phyloP scores from a whole-genome alignment of 1,139 yeast species.

The Candida smagusa region DNA sequence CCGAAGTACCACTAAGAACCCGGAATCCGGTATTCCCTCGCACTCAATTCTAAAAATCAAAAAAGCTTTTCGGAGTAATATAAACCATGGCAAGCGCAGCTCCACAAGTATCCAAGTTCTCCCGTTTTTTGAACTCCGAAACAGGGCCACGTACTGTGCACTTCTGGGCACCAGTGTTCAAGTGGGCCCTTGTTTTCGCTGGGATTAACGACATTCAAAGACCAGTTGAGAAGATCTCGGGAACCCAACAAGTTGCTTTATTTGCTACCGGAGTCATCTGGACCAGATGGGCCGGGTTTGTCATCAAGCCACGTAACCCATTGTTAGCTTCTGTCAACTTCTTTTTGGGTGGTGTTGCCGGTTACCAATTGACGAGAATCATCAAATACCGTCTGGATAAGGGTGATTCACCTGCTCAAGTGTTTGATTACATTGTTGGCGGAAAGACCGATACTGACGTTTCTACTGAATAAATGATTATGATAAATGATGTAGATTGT shows the following conservation, averaged over 20 bases:
- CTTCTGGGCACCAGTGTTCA: conserved; percentile 73
- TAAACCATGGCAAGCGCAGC: conserved; percentile 41
- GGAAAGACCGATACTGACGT: conserved; percentile 32
- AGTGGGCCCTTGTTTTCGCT: conserved; percentile 90
- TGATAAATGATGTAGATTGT: not conserved
- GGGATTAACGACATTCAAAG: conserved; percentile 83
- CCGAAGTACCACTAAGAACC: not conserved
- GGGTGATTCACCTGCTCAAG: conserved; percentile 51
- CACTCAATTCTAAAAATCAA: too few relatives aligned
- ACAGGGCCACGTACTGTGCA: conserved; percentile 96
- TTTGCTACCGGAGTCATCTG: conserved; percentile 92
- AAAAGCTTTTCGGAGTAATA: not conserved
- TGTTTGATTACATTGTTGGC: conserved; percentile 54
- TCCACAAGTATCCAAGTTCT: conserved; percentile 57
- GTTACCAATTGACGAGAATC: conserved; percentile 75
- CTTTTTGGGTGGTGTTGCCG: conserved; percentile 89
- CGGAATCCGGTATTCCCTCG: too few relatives aligned
- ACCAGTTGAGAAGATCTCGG: conserved; percentile 88
- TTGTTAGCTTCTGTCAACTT: conserved; percentile 91
- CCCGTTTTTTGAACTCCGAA: conserved; percentile 73
- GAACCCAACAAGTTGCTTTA: conserved; percentile 88
- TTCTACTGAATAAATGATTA: conserved; percentile 1
- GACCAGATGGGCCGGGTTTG: conserved; percentile 96
- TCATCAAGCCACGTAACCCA: conserved; percentile 83
- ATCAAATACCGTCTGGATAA: conserved; percentile 53